Percentiles rank a stretch among this genome's conserved stretches.
Evolutionary conservation across 2,329 filamentous ascomycete genomes (phyloP).

Genomic region (Beauveria bassiana): DNA sequence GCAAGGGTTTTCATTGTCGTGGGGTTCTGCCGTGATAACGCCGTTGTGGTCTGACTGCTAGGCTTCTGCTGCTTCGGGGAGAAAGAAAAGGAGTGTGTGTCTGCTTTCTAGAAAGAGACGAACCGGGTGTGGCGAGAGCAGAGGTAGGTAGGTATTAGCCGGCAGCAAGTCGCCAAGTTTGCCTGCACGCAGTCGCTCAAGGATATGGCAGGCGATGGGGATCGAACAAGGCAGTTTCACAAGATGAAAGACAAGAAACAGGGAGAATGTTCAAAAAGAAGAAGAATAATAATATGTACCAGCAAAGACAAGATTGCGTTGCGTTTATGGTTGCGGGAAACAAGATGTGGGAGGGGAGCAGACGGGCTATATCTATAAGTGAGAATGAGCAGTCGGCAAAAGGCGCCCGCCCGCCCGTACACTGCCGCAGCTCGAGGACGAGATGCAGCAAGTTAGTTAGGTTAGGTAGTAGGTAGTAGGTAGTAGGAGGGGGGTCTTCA

Average conservation of each 20-base stretch:
- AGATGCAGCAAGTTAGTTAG: background rate
- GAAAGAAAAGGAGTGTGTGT: background rate
- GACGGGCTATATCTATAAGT: conserved; percentile 9
- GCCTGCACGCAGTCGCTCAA: conserved; percentile 1
- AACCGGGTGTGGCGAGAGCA: conserved; percentile 1
- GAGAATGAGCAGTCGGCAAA: background rate
- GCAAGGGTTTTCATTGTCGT: background rate
- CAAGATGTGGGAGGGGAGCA: background rate
- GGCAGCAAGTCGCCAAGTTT: background rate
- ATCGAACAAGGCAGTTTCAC: conserved; percentile 2
- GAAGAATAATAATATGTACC: background rate
- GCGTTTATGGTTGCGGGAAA: background rate
- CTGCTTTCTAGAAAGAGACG: background rate
- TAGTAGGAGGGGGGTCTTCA: background rate
- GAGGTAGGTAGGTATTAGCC: background rate
- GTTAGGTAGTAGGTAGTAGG: background rate
- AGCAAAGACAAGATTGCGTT: background rate
- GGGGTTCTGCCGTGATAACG: background rate
- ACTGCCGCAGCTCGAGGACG: conserved; percentile 1
- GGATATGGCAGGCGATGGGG: conserved; percentile 5
- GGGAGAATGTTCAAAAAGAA: background rate
- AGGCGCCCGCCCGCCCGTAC: background rate
- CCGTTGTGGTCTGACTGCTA: background rate
- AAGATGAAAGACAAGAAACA: conserved; percentile 3
- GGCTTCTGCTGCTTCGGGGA: background rate